Percentiles rank a stretch among this genome's conserved stretches.
phyloP scores from a whole-genome alignment of 164 flowering plant species.

The Liquidambar formosana region DNA sequence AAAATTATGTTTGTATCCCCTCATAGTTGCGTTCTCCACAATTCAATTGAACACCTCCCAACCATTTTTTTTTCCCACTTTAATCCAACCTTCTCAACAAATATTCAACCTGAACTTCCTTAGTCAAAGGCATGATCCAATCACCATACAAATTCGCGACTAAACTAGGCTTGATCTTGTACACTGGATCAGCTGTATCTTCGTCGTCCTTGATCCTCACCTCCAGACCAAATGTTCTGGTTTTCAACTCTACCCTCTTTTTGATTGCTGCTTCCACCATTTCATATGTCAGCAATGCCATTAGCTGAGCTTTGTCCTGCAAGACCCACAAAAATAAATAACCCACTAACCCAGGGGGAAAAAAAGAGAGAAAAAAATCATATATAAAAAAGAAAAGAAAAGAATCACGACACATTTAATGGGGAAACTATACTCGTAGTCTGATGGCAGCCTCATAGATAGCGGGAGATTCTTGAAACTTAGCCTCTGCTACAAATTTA shows the following conservation, averaged over 20 bases:
- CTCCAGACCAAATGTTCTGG: slow-evolving; percentile 55
- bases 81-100: slow-evolving; percentile 65
- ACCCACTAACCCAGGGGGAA: background rate
- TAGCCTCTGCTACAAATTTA: slow-evolving; percentile 74
- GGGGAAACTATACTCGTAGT: slow-evolving; percentile 41
- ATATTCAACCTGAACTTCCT: slow-evolving; percentile 68
- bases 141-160: slow-evolving; percentile 62
- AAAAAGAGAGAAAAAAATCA: too few relatives aligned
- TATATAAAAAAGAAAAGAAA: background rate
- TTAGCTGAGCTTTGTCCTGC: slow-evolving; percentile 51
- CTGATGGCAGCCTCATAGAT: slow-evolving; percentile 52
- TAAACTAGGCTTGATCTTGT: slow-evolving; percentile 57
- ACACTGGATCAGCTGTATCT: slow-evolving; percentile 37
- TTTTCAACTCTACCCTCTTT: slow-evolving; percentile 60
- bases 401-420: background rate
- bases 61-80: too few relatives aligned
- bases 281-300: slow-evolving; percentile 61
- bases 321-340: slow-evolving; percentile 7
- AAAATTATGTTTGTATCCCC: too few relatives aligned
- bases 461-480: slow-evolving; percentile 52
- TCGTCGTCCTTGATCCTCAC: slow-evolving; percentile 18
- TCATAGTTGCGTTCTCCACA: too few relatives aligned
- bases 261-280: slow-evolving; percentile 50
- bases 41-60: too few relatives aligned
- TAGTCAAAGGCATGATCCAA: slow-evolving; percentile 82